Percentiles rank a stretch among this genome's conserved stretches.
phyloP scores from a whole-genome alignment of 768 basidiomycete genomes.

The Panaeolus papilionaceus region DNA sequence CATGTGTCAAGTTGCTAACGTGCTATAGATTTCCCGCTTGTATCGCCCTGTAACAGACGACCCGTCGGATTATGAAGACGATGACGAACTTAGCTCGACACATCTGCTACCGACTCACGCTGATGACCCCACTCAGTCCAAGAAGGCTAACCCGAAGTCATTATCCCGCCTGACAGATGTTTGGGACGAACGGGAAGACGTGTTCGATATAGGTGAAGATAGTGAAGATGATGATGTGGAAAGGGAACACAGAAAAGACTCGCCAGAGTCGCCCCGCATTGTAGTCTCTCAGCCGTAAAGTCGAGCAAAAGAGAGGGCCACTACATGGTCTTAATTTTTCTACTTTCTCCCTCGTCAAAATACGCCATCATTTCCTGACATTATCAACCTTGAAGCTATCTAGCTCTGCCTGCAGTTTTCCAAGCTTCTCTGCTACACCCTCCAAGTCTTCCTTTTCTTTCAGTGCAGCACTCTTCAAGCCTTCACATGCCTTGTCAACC shows the following conservation, averaged over 20 bases:
- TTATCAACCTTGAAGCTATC: conserved; percentile 26
- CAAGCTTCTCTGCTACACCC: conserved; percentile 48
- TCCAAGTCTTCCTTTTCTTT: conserved; percentile 53
- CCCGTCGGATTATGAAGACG: conserved; percentile 61
- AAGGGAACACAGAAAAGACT: conserved; percentile 23
- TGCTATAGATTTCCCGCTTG: conserved; percentile 69
- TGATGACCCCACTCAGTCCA: conserved; percentile 27
- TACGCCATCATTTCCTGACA: conserved; percentile 20
- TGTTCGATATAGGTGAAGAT: conserved; percentile 72
- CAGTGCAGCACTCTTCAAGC: conserved; percentile 46
- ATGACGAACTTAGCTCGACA: conserved; percentile 48
- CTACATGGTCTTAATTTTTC: neutral
- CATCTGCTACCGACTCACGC: conserved; percentile 66
- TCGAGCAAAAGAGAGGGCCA: no score
- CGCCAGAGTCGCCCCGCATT: conserved; percentile 28
- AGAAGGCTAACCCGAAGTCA: conserved; percentile 31
- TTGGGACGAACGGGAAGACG: conserved; percentile 82
- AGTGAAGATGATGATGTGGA: conserved; percentile 53
- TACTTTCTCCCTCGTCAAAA: neutral
- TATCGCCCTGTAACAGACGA: conserved; percentile 73
- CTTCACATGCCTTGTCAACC: conserved; percentile 55
- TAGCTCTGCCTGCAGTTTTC: conserved; percentile 44
- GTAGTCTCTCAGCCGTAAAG: conserved; percentile 29
- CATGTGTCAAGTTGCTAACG: neutral
- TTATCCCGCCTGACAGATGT: conserved; percentile 54